Conservation (phyloP, 1,284 basidiomycete species). For the Sporisorium graminicola region DNA sequence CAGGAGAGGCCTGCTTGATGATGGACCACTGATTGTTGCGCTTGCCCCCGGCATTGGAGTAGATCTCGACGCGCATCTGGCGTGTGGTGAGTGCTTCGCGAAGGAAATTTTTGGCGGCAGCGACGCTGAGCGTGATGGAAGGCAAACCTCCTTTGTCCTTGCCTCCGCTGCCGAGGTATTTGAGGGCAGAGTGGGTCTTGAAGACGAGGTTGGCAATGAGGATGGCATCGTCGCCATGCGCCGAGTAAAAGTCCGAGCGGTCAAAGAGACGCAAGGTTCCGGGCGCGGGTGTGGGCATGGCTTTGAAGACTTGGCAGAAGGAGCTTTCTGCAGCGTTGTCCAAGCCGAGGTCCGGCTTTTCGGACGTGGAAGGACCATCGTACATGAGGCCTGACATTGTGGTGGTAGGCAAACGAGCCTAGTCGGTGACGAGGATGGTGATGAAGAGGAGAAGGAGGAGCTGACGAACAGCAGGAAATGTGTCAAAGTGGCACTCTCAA, state of each 20-base stretch:
- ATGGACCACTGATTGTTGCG: constrained; percentile 78
- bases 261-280: constrained; percentile 68
- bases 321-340: constrained; percentile 58
- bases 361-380: constrained; percentile 45
- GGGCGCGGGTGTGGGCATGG: constrained; percentile 45
- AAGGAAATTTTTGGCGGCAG: constrained; percentile 86
- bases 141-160: constrained; percentile 56
- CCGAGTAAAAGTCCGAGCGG: constrained; percentile 83
- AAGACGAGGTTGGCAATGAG: constrained; percentile 85
- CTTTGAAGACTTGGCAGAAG: constrained; percentile 60
- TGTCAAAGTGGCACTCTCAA: constrained; percentile 30
- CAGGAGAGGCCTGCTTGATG: constrained; percentile 91
- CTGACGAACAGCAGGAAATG: background rate
- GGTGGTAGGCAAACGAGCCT: background rate
- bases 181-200: constrained; percentile 68
- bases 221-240: constrained; percentile 88
- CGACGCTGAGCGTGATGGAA: constrained; percentile 80
- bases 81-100: constrained; percentile 89
- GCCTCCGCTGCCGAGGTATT: constrained; percentile 58
- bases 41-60: constrained; percentile 73
- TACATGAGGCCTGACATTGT: constrained; percentile 68
- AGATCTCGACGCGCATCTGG: constrained; percentile 93
- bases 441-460: background rate
- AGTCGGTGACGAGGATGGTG: background rate
- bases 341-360: constrained; percentile 59